Evolutionary conservation across 148 eudicot genomes (phyloP), one percentile per base, ranked within the genome.

Genomic region (Rhododendron henanense): DNA sequence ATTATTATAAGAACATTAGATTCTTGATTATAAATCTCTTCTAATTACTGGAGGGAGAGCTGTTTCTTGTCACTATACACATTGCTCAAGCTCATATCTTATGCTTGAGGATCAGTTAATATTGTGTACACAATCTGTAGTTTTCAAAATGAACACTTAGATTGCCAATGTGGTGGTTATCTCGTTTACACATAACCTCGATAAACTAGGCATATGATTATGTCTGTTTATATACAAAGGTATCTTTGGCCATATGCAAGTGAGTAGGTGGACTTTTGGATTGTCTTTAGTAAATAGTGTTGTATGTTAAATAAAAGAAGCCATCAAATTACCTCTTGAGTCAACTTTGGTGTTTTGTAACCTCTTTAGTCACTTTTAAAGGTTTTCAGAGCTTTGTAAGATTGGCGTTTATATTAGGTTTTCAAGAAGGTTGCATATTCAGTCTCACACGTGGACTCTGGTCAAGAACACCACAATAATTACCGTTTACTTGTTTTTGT

Each of bases 231-330:
- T 50, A 2, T 55, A 18, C 4, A 13, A 11, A 2, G 2, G 33
- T 3, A 78, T 45, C 48, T 19, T 51, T 28, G 44, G 31, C 4
- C 15, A 33, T 51, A 2, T 51, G 47, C 16, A 23, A 14, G 39
- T 4, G 33, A 25, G 31, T 9, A 3, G 73, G 9, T 65, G 73
- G 33, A 25, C 33, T 65, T 65, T 65, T 8, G 73, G 31, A 65
- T 23, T 65, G 73, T 65, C n/a, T 10, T 9, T n/a, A 25, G 57
- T 50, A 35, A 53, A 35, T 53, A 11, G 2, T 23, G 73, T 23
- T 81, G 18, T 81, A 28, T n/a, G 81, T 25, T 16, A 81, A 81
- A 35, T 81, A 76, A 76, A 37, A 28, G 78, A 37, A 76, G 48
- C n/a, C 48, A 39, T 6, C 14, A 41, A 41, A 41, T 41, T 41